phyloP scores from a whole-genome alignment of 2,329 filamentous ascomycete species.

The Hypoxylon sp. region DNA sequence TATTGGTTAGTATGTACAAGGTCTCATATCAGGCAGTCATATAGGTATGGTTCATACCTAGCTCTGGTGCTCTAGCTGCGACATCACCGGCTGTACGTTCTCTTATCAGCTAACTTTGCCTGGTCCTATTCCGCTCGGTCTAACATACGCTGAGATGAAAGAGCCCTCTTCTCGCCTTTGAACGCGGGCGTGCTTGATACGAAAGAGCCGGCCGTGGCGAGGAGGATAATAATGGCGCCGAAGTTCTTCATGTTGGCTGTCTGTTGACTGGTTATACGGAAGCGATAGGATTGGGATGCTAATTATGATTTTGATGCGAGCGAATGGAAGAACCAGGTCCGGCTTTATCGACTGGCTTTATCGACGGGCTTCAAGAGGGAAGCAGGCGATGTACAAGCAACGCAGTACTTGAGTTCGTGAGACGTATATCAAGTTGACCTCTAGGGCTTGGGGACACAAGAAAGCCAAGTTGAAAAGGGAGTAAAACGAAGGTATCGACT shows the following conservation, averaged over 20 bases:
- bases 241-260: slow-evolving; percentile 41
- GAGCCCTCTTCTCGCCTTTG: slow-evolving; percentile 15
- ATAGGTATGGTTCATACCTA: too few species aligned
- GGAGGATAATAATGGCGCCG: slow-evolving; percentile 25
- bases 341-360: slow-evolving; percentile 8
- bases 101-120: background rate
- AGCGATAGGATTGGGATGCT: slow-evolving; percentile 5
- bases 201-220: slow-evolving; percentile 32
- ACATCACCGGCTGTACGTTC: slow-evolving; percentile 18
- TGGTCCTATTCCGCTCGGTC: background rate
- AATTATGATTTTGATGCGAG: slow-evolving; percentile 3
- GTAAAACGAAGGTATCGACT: slow-evolving; percentile 26
- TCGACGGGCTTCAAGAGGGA: too few species aligned
- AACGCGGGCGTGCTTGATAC: slow-evolving; percentile 29
- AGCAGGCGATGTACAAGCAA: slow-evolving; percentile 9
- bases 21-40: too few species aligned
- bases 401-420: background rate
- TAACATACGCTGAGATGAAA: slow-evolving; percentile 16
- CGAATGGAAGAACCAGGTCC: slow-evolving; percentile 20
- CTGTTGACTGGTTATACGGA: slow-evolving; percentile 24
- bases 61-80: slow-evolving; percentile 25
- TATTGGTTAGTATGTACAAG: slow-evolving; percentile 12
- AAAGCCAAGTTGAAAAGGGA: slow-evolving; percentile 12
- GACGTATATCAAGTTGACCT: slow-evolving; percentile 18
- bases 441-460: slow-evolving; percentile 9